Evolutionary conservation across 148 eudicot species (phyloP).

Genomic region (Persicaria maculosa): DNA sequence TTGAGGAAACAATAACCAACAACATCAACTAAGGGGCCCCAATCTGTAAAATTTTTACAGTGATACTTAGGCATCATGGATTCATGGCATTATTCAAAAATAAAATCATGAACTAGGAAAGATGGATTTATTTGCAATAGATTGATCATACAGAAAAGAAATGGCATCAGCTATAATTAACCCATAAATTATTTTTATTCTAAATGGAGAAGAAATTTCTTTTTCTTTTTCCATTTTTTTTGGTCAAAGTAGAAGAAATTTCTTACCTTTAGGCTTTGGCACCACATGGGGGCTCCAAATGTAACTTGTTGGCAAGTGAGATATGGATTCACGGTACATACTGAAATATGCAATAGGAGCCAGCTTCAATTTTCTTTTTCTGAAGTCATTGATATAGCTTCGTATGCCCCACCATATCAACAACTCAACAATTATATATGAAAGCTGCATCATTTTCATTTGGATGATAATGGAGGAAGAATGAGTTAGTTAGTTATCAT

Average conservation of each 20-base stretch:
- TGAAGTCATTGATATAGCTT: conserved; percentile 69
- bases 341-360: conserved; percentile 86
- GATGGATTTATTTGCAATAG: not conserved
- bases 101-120: not conserved
- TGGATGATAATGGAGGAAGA: not conserved
- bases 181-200: not conserved
- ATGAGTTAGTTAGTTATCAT: conserved; percentile 5
- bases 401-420: conserved; percentile 85
- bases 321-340: conserved; percentile 63
- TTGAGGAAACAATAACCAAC: conserved; percentile 92
- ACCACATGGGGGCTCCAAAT: conserved; percentile 97
- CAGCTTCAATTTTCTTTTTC: conserved; percentile 69
- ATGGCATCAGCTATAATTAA: not conserved
- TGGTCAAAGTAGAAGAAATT: not conserved
- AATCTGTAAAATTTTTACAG: conserved; percentile 40
- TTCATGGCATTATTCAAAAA: too few species aligned
- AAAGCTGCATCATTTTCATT: conserved; percentile 46
- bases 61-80: too few species aligned
- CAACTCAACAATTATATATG: conserved; percentile 83
- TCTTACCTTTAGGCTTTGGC: conserved; percentile 84
- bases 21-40: conserved; percentile 91
- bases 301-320: conserved; percentile 86
- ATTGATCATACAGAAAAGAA: conserved; percentile 2
- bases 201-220: not conserved
- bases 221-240: not conserved